Evolutionary conservation across 106 monocot genomes (phyloP), one percentile per base, ranked within the genome.

Genomic region (Dioscorea zingiberensis): DNA sequence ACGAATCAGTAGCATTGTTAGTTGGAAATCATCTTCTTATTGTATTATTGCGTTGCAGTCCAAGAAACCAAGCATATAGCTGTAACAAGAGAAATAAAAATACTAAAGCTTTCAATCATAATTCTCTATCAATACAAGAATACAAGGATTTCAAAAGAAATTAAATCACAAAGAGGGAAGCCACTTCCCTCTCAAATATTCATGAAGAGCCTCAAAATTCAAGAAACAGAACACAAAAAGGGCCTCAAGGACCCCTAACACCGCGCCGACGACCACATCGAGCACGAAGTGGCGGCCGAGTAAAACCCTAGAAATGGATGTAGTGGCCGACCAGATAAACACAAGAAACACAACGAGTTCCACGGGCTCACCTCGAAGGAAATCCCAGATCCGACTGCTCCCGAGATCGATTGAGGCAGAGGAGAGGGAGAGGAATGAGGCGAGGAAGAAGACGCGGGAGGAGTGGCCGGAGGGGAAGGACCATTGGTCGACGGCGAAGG

Each of bases 401-500:
- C 53, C 57, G 54, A 62, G 24, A n/a, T 55, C 72, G 54, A 80
- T 38, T 3, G 73, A 21, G 23, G 55, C 72, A 6, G 57, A 47
- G 54, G 27, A 72, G 45, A 81, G 69, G 55, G 22, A 61, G 48
- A 97, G 61, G 62, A 92, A 92, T 63, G 59, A 10, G 17, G 88
- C 78, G 58, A 88, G 65, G 79, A 97, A 88, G 85, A 88, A 85
- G 23, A 86, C 91, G 6, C 85, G 77, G 19, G 97, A 97, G n/a
- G 97, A 92, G 81, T 97, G 97, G 29, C 97, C 91, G 56, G 91
- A 92, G 55, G 97, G 97, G 66, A 97, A 97, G 21, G 97, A 97
- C 91, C 91, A 97, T 68, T 84, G 85, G 62, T 97, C 97, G 62
- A 80, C 70, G 67, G 91, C 70, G 73, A 91, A 70, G 53, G 72